Evolutionary conservation across 164 flowering plant genomes (phyloP).

Genomic region (Nymphaea colorata): DNA sequence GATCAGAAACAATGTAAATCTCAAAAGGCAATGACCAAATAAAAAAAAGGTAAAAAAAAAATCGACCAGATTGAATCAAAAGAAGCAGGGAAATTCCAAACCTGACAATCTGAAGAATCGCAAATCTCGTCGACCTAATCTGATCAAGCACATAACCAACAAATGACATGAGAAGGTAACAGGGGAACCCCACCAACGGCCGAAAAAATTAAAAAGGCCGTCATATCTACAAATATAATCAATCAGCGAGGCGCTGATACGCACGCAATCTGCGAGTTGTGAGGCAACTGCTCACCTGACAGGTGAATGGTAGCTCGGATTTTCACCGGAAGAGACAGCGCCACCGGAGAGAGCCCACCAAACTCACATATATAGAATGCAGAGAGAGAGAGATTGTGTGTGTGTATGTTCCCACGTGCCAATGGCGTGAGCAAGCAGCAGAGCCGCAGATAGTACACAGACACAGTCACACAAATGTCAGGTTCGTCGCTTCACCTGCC

Average conservation of each 20-base stretch:
- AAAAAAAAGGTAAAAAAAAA: no score
- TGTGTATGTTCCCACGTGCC: no score
- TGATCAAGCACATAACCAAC: background rate
- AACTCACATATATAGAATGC: background rate
- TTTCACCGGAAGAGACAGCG: background rate
- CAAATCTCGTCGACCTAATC: background rate
- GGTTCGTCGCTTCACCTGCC: no score
- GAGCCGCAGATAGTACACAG: no score
- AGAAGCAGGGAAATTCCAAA: background rate
- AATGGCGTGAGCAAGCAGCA: no score
- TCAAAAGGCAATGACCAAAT: no score
- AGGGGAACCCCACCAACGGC: background rate
- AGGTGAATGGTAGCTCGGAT: background rate
- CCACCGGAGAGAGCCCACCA: background rate
- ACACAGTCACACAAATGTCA: no score
- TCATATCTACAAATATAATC: no score
- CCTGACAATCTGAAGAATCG: background rate
- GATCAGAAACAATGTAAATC: no score
- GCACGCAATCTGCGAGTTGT: background rate
- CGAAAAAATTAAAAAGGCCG: background rate
- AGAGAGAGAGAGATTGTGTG: no score
- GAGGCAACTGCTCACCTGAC: background rate
- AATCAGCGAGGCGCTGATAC: no score
- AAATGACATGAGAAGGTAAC: background rate
- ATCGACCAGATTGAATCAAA: no score